Base-by-base conservation (phyloP, 108 stramenopile genomes). In the Bacterosira constricta region DNA sequence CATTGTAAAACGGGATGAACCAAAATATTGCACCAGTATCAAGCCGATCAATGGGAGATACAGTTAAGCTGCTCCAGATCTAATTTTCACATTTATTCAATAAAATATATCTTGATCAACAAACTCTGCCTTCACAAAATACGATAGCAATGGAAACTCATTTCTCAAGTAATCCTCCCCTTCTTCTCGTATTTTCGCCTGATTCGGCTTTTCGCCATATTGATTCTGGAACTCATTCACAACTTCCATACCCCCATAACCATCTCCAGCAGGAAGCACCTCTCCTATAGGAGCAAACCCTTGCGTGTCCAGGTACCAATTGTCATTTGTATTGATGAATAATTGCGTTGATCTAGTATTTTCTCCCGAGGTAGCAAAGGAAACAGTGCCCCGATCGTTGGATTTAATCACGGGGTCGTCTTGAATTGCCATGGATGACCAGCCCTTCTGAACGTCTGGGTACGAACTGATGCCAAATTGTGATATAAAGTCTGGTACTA, bases 201-300 rank as follows among this genome's bases (percentile, higher is more conserved):
- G 90, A 47, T 84, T 62, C 4, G 90, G 90, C 35, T 71, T 73
- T 67, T 90, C 86, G 23, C 78, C 74, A 73, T 96, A 93, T 7
- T 75, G 88, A 37, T 25, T 44, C 57, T 91, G 91, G 30, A 95
- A 81, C 8, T 32, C 36, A 79, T 91, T 88, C 0, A 91, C 87
- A 13, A 82, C 65, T 6, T 91, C 87, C 90, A 95, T 91, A 1
- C 94, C 94, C 38, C 73, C 66, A 34, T 62, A 75, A 13, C 69
- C 53, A 0, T 34, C 31, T 31, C 53, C 53, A 6, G 29, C 12
- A 13, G 53, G 25, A 0, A 90, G 63, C 12, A 95, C 88, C 45
- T 89, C 76, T 25, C 87, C 96, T 36, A 97, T 86, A 10, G 96
- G 96, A 0, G 87, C 53, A 74, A 96, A 96, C 31, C 96, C 96